Percentiles rank a stretch among this genome's conserved stretches.
Evolutionary conservation across 352 stramenopile species (phyloP).

Genomic region (Globisporangium irregulare): DNA sequence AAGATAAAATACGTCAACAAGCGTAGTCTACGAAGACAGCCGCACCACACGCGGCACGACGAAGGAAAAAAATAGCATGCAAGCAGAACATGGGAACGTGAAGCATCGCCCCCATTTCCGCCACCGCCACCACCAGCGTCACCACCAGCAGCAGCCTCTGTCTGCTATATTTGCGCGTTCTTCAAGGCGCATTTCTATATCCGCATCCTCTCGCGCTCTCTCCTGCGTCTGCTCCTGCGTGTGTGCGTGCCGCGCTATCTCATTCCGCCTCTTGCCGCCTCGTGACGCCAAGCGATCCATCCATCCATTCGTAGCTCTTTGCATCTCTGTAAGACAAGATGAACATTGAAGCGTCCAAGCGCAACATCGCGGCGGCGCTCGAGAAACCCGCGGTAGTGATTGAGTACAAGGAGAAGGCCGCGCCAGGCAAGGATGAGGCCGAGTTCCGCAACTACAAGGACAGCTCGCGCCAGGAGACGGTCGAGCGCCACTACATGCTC

Average conservation of each 20-base stretch:
- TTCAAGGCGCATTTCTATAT: neutral
- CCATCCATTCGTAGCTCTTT: neutral
- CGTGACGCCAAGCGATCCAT: neutral
- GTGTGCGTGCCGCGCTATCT: neutral
- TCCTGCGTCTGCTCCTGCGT: neutral
- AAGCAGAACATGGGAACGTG: neutral
- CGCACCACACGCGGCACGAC: no score
- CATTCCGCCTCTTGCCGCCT: neutral
- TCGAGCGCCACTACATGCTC: constrained; percentile 75
- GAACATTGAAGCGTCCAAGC: constrained; percentile 17
- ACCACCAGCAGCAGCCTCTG: neutral
- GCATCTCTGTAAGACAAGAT: neutral
- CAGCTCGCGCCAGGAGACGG: constrained; percentile 55
- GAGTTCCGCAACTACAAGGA: constrained; percentile 83
- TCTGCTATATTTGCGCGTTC: neutral
- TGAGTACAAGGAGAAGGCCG: constrained; percentile 33
- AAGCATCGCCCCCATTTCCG: neutral
- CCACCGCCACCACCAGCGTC: neutral
- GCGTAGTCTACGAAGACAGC: neutral
- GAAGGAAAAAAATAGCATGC: neutral
- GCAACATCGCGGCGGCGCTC: neutral
- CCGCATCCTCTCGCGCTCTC: neutral
- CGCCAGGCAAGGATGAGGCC: constrained; percentile 57
- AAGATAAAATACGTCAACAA: neutral
- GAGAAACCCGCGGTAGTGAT: constrained; percentile 7